These are phyloP conservation scores for Aspergillus alliaceus DNA, from an alignment of 2,329 filamentous ascomycete genomes.

Conservation along the genomic window DNA sequence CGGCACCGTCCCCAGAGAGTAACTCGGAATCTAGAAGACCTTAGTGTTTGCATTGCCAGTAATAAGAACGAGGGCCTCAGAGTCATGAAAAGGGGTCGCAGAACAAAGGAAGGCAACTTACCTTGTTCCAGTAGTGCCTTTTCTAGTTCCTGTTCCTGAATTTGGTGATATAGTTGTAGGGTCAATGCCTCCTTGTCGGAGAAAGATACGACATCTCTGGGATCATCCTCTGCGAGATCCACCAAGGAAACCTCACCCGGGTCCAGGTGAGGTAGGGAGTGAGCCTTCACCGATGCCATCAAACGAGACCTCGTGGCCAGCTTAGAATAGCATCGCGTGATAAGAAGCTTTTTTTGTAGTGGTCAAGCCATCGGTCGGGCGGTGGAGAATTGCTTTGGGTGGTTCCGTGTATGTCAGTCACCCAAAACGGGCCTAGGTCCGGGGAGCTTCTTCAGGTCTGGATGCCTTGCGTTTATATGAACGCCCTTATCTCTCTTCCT, in stretches of 20 bases:
- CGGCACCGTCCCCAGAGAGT: conserved; percentile 51
- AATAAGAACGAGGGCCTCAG: background rate
- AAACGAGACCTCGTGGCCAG: conserved; percentile 27
- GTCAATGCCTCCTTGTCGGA: conserved; percentile 66
- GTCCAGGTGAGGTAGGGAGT: conserved; percentile 32
- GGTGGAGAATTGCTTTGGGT: conserved; percentile 14
- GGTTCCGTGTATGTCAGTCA: conserved; percentile 14
- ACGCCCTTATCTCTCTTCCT: conserved; percentile 16
- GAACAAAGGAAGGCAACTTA: conserved; percentile 18
- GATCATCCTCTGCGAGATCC: conserved; percentile 45
- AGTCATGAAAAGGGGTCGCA: background rate
- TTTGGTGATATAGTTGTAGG: conserved; percentile 68
- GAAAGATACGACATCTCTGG: conserved; percentile 55
- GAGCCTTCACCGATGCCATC: conserved; percentile 37
- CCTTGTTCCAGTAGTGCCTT: conserved; percentile 61
- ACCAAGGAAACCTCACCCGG: conserved; percentile 36
- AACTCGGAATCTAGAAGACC: conserved; percentile 32
- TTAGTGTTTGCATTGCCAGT: background rate
- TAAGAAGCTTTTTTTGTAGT: conserved; percentile 7
- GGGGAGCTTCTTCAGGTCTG: conserved; percentile 18
- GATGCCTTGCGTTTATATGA: conserved; percentile 11
- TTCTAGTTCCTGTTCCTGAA: conserved; percentile 72
- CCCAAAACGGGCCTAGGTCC: conserved; percentile 21
- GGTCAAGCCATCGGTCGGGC: conserved; percentile 10
- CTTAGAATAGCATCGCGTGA: conserved; percentile 30